Base-by-base conservation (phyloP, 2,329 filamentous ascomycete genomes). In the Monosporascus sp. region DNA sequence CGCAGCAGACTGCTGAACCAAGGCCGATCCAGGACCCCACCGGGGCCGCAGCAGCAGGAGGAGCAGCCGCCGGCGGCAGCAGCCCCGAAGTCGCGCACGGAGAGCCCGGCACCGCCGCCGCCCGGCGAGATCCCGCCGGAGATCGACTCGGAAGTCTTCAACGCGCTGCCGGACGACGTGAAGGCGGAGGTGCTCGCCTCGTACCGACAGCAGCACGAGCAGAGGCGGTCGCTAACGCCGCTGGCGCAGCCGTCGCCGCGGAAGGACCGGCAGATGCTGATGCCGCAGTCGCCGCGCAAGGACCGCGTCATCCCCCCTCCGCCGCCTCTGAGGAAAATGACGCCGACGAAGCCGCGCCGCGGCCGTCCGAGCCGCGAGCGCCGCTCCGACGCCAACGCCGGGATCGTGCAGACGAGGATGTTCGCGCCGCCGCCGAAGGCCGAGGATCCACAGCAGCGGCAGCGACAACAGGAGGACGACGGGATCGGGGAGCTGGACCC, bases 91-190 rank as follows among this genome's bases (percentile, higher is more conserved):
- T 71, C 75, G 0, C 68, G 72, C 38, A 72, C 73, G 55, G 72
- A 74, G 11, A 72, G 72, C 43, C 70, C 70, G 2, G 67, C 62
- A 1, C 46, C 63, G 5, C 41, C 54, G 20, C 20, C 20, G 41
- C 41, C 41, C 3, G 63, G 66, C 15, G 70, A 72, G 8, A 70
- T 85, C 1, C 85, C 90, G 26, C 87, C 91, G 0, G 89, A 96
- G 61, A 78, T 97, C 20, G 94, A 99, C 64, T 85, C 85, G 0
- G 90, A 93, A 43, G 88, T 91, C 2, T 87, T 97, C 57, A 82
- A 86, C 43, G 89, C 89, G 1, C 76, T 99, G 1, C 94, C 94
- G 0, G 85, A 88, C 38, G 91, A 96, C 57, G 84, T 99, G 66
- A 89, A 92, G 57, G 83, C 85, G 2, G 94, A 97, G 69, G 77